phyloP scores from a whole-genome alignment of 225 moss, liverwort and hornwort species.

The Anthoceros angustus region DNA sequence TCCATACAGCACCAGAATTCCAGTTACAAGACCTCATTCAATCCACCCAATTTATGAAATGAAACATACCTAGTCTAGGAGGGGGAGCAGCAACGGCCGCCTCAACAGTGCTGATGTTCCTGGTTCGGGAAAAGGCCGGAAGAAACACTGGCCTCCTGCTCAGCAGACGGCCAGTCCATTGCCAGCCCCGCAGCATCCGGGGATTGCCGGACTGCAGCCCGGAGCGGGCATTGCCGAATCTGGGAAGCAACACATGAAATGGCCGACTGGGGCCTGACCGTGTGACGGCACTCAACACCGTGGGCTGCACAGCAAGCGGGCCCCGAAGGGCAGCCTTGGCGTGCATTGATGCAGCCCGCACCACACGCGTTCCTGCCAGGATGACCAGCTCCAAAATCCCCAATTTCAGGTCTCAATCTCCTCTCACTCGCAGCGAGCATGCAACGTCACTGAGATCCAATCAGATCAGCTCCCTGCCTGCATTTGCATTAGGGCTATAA shows the following conservation, averaged over 20 bases:
- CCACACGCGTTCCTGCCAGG: background rate
- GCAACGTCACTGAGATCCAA: too few species aligned
- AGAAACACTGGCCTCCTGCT: background rate
- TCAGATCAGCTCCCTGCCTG: too few species aligned
- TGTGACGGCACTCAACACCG: background rate
- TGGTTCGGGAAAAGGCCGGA: conserved; percentile 4
- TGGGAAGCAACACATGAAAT: background rate
- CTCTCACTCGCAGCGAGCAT: background rate
- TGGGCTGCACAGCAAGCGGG: conserved; percentile 2
- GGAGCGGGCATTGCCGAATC: background rate
- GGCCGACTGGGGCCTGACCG: background rate
- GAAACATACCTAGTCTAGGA: conserved; percentile 40
- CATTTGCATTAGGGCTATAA: too few species aligned
- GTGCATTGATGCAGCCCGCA: conserved; percentile 1
- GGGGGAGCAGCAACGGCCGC: conserved; percentile 55
- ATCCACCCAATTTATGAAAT: background rate
- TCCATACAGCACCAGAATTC: too few species aligned
- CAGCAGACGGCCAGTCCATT: conserved; percentile 19
- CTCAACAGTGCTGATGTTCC: conserved; percentile 24
- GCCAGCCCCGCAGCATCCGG: conserved; percentile 5
- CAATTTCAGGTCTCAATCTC: background rate
- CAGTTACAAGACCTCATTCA: too few species aligned
- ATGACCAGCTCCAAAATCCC: background rate
- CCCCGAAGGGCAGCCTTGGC: conserved; percentile 3
- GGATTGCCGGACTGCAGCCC: background rate